Base-by-base conservation (phyloP, 345 rosid species). In the Bretschneidera sinensis region DNA sequence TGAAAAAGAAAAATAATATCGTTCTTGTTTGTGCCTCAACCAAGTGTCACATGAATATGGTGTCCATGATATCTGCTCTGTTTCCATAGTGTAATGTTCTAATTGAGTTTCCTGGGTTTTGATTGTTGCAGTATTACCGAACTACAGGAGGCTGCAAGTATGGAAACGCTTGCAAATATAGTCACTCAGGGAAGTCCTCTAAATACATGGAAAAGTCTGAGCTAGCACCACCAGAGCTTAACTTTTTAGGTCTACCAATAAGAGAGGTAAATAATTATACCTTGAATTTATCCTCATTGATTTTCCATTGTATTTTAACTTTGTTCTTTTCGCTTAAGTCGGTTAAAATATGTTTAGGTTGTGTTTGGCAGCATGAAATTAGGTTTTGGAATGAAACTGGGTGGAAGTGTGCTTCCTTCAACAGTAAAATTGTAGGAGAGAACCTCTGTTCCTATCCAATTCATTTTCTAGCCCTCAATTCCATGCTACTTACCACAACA, bases 141-240 rank as follows among this genome's bases (percentile, higher is more conserved):
- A 76, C 76, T 57, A 54, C 76, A 58, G 83, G 79, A 17, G 83
- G 86, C 35, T 81, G 86, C 54, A 78, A 76, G 66, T 78, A 71
- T 76, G 83, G 81, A 48, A 55, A 64, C 20, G 55, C 73, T 76
- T 81, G 86, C 65, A 74, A 68, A 65, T 81, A 62, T 67, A 64
- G 57, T 57, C 83, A 77, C 75, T 68, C 74, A 28, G 33, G 8
- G 56, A 65, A 59, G 45, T 9, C 55, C 17, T 49, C 10, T 49
- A 64, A 10, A 55, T 55, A 25, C 45, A 35, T 64, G 24, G 59
- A 62, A 8, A 69, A 62, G 52, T 57, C 73, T 25, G 59, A 59
- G 60, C 13, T 48, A 35, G 67, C 72, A 17, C 35, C 39, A 56
- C 51, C 48, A 2, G 72, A 76, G 64, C 68, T 76, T 24, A 79